Evolutionary conservation across 495 filamentous ascomycete species (phyloP), one percentile per base, ranked within the genome.

Genomic region (Penicillium salamii): DNA sequence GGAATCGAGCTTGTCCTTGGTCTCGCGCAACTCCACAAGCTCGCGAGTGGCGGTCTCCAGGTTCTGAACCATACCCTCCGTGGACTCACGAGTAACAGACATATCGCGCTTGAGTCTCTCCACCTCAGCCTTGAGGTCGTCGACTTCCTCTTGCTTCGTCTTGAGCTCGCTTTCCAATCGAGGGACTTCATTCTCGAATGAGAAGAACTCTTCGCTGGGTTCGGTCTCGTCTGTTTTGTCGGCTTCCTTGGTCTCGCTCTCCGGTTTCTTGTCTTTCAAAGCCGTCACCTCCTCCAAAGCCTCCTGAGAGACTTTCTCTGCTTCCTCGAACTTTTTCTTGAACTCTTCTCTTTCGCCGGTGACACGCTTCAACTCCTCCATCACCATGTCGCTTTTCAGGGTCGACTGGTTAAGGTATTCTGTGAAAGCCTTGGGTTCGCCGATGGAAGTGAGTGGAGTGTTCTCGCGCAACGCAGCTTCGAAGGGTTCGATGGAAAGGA

Each of bases 331-430:
- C 57, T 87, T 91, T 56, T 83, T 85, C 57, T 89, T 95, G 55
- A 83, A 81, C 7, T 80, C 78, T 61, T 97, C 91, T 26, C 86
- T 82, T 54, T 97, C 95, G 19, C 74, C 78, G 0, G 90, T 84
- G 0, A 96, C 83, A 0, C 90, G 80, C 70, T 90, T 96, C n/a
- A 96, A 73, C 64, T 98, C 93, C 14, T 95, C 87, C 77, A 90
- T 79, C 2, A 93, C 82, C 84, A 98, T 89, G 54, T 96, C 90
- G 8, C 84, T 83, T 53, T 91, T 91, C 20, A 90, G 68, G 44
- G 85, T 89, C 32, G 96, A 70, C 66, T 95, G 90, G 54, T 86
- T 93, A n/a, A 98, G 77, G 62, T 97, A 98, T 68, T 97, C 93
- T 3, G 92, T 83, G 24, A 98, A 70, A 1, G 90, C 86, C 52